phyloP scores from a whole-genome alignment of 306 rosid species.

The Prunus davidiana region DNA sequence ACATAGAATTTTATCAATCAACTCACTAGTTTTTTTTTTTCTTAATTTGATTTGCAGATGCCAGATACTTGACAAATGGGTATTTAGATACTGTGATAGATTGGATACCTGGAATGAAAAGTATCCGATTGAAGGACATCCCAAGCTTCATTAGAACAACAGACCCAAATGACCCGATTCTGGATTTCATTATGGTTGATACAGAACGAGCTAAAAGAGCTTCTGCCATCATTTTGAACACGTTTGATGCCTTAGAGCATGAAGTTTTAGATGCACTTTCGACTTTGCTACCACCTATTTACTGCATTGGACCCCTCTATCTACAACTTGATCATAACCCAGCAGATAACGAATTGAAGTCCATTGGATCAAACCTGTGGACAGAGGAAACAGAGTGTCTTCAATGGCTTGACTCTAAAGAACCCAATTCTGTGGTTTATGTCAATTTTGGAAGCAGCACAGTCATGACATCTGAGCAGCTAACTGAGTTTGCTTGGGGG shows the following conservation, averaged over 20 bases:
- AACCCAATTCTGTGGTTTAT: no score
- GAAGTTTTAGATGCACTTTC: slow-evolving; percentile 36
- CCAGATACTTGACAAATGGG: slow-evolving; percentile 31
- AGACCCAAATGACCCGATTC: slow-evolving; percentile 33
- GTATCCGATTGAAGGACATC: slow-evolving; percentile 40
- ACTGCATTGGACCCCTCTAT: slow-evolving; percentile 54
- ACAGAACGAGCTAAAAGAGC: slow-evolving; percentile 20
- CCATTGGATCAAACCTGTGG: slow-evolving; percentile 64
- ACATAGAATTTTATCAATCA: no score
- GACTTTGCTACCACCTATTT: slow-evolving; percentile 40
- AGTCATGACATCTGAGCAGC: no score
- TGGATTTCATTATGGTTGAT: slow-evolving; percentile 8
- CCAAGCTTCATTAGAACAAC: slow-evolving; percentile 47
- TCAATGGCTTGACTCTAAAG: slow-evolving; percentile 41
- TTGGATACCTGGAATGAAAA: slow-evolving; percentile 43
- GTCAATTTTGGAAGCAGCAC: no score
- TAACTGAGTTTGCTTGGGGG: slow-evolving; percentile 48
- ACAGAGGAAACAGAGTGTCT: slow-evolving; percentile 54
- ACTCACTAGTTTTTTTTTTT: no score
- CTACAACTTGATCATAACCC: slow-evolving; percentile 27
- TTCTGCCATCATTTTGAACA: slow-evolving; percentile 57
- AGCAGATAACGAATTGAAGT: not conserved
- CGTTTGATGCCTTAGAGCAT: slow-evolving; percentile 51
- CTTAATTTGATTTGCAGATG: slow-evolving; percentile 23
- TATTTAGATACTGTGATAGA: slow-evolving; percentile 40